Evolutionary conservation across 2,329 filamentous ascomycete genomes (phyloP).

Genomic region (Colletotrichum endophyticum): DNA sequence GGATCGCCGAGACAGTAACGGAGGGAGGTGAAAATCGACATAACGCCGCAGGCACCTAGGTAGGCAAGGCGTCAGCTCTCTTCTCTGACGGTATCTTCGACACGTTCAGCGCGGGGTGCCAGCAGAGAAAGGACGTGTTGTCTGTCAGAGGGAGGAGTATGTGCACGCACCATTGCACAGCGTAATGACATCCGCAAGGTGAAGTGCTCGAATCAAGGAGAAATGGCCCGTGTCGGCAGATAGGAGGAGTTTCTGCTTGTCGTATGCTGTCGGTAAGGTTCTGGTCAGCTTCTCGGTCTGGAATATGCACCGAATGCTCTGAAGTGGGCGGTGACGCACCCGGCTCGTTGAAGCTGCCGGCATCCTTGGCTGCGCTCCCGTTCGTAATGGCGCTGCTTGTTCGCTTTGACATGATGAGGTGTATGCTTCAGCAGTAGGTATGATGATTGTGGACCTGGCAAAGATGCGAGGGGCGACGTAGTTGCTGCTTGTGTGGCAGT

Average conservation of each 20-base stretch:
- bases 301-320: background rate
- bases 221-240: conserved; percentile 76
- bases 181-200: conserved; percentile 85
- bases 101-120: background rate
- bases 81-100: background rate
- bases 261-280: conserved; percentile 52
- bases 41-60: conserved; percentile 70
- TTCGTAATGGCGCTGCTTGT: conserved; percentile 52
- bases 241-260: conserved; percentile 80
- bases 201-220: conserved; percentile 69
- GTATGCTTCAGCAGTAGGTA: background rate
- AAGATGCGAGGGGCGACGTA: background rate
- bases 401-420: conserved; percentile 66
- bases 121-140: background rate
- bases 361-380: conserved; percentile 44
- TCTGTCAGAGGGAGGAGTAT: background rate
- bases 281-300: background rate
- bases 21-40: conserved; percentile 95
- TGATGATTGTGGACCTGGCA: background rate
- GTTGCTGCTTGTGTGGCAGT: background rate
- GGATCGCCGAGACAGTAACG: conserved; percentile 85
- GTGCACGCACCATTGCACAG: conserved; percentile 71
- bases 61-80: background rate
- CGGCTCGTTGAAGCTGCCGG: conserved; percentile 29
- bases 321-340: conserved; percentile 32